Evolutionary conservation across 495 filamentous ascomycete species (phyloP).

Genomic region (Aspergillus conjunctus): DNA sequence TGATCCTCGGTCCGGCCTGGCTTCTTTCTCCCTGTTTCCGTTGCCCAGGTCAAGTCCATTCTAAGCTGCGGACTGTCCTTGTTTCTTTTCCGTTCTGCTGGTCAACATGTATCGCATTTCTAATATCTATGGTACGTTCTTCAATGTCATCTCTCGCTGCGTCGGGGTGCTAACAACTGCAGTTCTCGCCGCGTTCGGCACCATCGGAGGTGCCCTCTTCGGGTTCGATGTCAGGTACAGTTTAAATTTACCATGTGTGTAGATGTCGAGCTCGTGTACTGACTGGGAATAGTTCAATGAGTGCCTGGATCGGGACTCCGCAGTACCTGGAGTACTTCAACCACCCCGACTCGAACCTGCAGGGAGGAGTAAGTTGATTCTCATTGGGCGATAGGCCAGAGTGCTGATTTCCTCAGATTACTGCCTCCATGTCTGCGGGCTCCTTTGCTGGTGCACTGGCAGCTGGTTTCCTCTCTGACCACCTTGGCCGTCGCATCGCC

Average conservation of each 20-base stretch:
- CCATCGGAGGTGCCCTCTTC: slow-evolving; percentile 50
- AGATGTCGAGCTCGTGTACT: not conserved
- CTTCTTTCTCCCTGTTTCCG: not conserved
- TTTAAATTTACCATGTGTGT: not conserved
- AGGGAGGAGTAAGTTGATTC: slow-evolving; percentile 53
- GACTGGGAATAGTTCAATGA: slow-evolving; percentile 56
- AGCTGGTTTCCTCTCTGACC: slow-evolving; percentile 68
- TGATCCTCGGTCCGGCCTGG: not conserved
- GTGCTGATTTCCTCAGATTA: too few relatives aligned
- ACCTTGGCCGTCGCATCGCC: slow-evolving; percentile 62
- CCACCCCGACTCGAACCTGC: slow-evolving; percentile 61
- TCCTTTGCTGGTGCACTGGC: slow-evolving; percentile 65
- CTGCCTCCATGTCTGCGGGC: slow-evolving; percentile 64
- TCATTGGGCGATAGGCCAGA: too few relatives aligned
- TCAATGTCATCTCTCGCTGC: too few relatives aligned
- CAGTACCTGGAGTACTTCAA: slow-evolving; percentile 71
- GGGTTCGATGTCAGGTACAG: slow-evolving; percentile 48
- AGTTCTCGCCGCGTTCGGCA: slow-evolving; percentile 53
- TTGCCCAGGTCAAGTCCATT: not conserved
- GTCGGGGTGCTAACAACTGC: not conserved
- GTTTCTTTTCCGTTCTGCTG: slow-evolving; percentile 2
- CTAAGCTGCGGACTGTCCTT: not conserved
- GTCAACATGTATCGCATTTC: slow-evolving; percentile 46
- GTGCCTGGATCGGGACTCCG: slow-evolving; percentile 67
- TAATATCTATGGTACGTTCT: slow-evolving; percentile 46